A percentile compares a stretch with the other conserved stretches of the same genome.
These are phyloP conservation scores for Hyaloscypha finlandica DNA, from an alignment of 495 filamentous ascomycete species.

Conservation along the genomic window DNA sequence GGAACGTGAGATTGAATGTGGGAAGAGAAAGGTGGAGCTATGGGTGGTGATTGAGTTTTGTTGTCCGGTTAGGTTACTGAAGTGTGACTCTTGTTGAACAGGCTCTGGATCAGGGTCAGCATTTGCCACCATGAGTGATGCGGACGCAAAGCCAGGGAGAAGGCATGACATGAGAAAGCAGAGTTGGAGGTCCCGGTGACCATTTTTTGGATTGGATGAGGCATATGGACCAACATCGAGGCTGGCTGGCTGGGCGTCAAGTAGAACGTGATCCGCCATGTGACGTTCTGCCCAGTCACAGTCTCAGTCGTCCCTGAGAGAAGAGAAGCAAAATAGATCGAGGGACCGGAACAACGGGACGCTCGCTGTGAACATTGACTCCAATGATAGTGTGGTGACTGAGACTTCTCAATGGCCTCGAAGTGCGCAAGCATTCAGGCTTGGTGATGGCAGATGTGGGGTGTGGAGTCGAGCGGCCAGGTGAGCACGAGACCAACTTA, in stretches of 20 bases:
- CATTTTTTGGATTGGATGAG: background rate
- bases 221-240: background rate
- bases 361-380: background rate
- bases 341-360: background rate
- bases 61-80: background rate
- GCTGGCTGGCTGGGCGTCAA: background rate
- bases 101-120: background rate
- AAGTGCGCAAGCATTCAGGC: background rate
- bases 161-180: background rate
- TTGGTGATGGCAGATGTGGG: background rate
- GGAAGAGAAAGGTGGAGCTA: background rate
- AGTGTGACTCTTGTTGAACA: background rate
- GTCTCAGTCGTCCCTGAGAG: background rate
- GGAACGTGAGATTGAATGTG: background rate
- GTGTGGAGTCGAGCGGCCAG: background rate
- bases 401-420: background rate
- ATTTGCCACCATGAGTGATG: background rate
- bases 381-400: background rate
- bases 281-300: background rate
- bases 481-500: background rate
- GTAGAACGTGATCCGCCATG: background rate
- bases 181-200: background rate
- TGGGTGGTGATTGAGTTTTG: slow-evolving; percentile 1
- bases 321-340: background rate
- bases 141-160: background rate